These are phyloP conservation scores for Suillus subluteus DNA, from an alignment of 768 basidiomycete genomes.

Conservation along the genomic window DNA sequence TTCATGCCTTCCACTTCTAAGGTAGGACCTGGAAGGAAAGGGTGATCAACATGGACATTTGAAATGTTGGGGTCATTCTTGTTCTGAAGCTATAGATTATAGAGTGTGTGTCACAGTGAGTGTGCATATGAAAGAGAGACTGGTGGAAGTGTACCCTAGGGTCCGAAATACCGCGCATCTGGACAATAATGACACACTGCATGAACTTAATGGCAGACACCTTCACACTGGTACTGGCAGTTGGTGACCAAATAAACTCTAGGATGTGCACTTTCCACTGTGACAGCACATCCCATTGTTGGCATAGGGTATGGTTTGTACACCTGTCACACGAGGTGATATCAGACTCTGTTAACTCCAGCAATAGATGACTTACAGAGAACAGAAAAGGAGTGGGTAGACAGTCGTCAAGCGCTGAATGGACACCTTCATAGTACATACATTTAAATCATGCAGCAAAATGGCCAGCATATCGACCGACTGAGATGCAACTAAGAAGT, in stretches of 20 bases:
- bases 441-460: constrained; percentile 70
- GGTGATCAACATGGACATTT: constrained; percentile 83
- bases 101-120: constrained; percentile 7
- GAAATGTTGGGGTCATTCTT: constrained; percentile 88
- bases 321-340: no score
- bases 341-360: no score
- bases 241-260: constrained; percentile 62
- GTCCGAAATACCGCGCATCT: constrained; percentile 83
- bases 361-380: constrained; percentile 55
- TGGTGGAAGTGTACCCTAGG: constrained; percentile 66
- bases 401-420: constrained; percentile 81
- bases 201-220: no score
- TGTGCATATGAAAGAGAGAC: background rate
- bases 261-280: no score
- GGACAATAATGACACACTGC: no score
- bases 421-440: constrained; percentile 72
- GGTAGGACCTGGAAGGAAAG: constrained; percentile 74
- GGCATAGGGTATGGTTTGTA: no score
- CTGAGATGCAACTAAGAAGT: constrained; percentile 69
- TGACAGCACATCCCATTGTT: no score
- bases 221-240: constrained; percentile 61
- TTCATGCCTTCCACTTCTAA: constrained; percentile 87
- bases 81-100: constrained; percentile 70
- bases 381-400: constrained; percentile 86
- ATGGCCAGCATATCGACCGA: constrained; percentile 72